Evolutionary conservation across 805 yeast species (phyloP), one percentile per base, ranked within the genome.

Genomic region (Yamadazyma sp.): DNA sequence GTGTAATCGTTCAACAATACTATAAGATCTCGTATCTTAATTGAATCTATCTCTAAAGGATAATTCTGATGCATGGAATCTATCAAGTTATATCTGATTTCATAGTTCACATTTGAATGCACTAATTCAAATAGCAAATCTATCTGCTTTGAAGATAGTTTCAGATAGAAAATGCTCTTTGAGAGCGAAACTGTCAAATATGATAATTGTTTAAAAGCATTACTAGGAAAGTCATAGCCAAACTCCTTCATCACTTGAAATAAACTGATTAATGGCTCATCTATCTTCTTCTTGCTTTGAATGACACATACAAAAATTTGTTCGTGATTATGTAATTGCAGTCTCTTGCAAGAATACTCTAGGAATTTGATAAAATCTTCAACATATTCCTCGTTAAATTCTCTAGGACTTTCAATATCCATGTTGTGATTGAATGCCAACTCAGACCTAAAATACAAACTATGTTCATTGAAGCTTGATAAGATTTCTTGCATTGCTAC

Each of bases 1-100:
- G 95, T 76, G 53, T 88, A 87, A 48, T 89, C 96, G 42, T 82
- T 80, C 10, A 91, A 56, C 22, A 76, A 72, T 1, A 42, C 44
- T 1, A 71, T 27, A 20, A 57, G 4, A 2, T 29, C 38, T 18
- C 27, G 5, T 5, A 35, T n/a, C 11, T 9, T 14, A 4, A 10
- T 8, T n/a, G 21, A n/a, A 7, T 20, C 27, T 14, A 16, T 15
- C n/a, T 9, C 17, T n/a, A n/a, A n/a, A 7, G 9, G 13, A 26
- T 27, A 31, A 19, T 36, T 36, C 12, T 7, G 20, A 17, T 27
- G 35, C 7, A 62, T 45, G 16, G 55, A 45, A 10, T 47, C 47
- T 4, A 63, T 50, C 23, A 64, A 31, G 23, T 39, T 41, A 4
- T 60, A 43, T 15, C 70, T 38, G 3, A 53, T 40, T 9, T 52